phyloP scores from a whole-genome alignment of 768 basidiomycete genomes.

The Gloeostereum incarnatum region DNA sequence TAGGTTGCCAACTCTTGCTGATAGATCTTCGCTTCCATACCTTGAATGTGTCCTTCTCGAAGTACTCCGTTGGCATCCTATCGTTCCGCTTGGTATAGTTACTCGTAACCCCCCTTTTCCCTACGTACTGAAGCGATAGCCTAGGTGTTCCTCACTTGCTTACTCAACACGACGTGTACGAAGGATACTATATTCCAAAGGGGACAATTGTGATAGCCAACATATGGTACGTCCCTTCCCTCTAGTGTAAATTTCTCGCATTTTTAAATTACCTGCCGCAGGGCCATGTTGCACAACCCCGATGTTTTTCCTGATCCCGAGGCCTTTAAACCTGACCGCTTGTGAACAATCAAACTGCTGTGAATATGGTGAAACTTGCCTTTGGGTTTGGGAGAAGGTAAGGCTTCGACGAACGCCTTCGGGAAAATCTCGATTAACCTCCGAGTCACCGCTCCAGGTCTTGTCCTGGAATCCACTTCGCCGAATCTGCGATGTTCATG shows the following conservation, averaged over 20 bases:
- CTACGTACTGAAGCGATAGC: background rate
- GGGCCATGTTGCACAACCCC: slow-evolving; percentile 4
- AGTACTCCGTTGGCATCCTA: slow-evolving; percentile 7
- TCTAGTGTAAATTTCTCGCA: slow-evolving; percentile 5
- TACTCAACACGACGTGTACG: slow-evolving; percentile 3
- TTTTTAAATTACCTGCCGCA: background rate
- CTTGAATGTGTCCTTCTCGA: slow-evolving; percentile 8
- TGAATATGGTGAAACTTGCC: no score
- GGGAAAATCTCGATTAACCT: no score
- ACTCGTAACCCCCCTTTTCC: background rate
- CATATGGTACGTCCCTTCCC: slow-evolving; percentile 8
- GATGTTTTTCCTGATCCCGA: slow-evolving; percentile 1
- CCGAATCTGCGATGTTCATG: no score
- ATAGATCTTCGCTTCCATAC: slow-evolving; percentile 9
- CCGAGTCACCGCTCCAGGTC: no score
- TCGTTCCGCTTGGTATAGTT: slow-evolving; percentile 1
- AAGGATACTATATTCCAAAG: slow-evolving; percentile 5
- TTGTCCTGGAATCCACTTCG: no score
- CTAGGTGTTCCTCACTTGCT: slow-evolving; percentile 10
- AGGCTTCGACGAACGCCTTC: no score
- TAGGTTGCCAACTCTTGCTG: slow-evolving; percentile 1
- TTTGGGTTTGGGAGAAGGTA: no score
- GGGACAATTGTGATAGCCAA: slow-evolving; percentile 3
- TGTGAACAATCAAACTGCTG: no score
- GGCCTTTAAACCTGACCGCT: slow-evolving; percentile 2